Evolutionary conservation across 208 protist genomes (phyloP).

Genomic region (Perkinsela sp.): DNA sequence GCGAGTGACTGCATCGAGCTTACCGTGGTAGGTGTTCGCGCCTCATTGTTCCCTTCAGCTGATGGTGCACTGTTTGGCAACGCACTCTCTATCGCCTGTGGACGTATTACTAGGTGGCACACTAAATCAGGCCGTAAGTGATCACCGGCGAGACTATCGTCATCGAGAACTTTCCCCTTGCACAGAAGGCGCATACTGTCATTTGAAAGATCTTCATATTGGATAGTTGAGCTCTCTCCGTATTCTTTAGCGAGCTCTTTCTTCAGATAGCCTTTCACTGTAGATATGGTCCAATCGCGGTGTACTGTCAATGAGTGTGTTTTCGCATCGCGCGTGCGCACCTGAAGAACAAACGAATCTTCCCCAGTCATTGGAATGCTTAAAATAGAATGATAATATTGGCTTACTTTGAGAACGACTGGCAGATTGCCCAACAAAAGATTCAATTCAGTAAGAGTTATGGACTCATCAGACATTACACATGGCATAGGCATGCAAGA

Average conservation of each 20-base stretch:
- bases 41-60: too few relatives aligned
- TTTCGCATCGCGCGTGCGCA: neutral
- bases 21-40: too few relatives aligned
- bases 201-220: neutral
- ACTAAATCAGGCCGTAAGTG: neutral
- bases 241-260: neutral
- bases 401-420: too few relatives aligned
- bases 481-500: too few relatives aligned
- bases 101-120: neutral
- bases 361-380: neutral
- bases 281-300: neutral
- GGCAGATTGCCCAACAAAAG: too few relatives aligned
- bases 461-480: too few relatives aligned
- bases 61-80: neutral
- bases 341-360: neutral
- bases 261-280: neutral
- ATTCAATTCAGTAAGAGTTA: too few relatives aligned
- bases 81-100: too few relatives aligned
- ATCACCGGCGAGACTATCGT: neutral
- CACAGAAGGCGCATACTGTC: neutral
- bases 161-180: neutral
- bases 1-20: neutral
- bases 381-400: too few relatives aligned
- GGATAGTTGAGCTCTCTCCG: neutral
- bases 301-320: neutral